Percentiles rank a stretch among this genome's conserved stretches.
These are phyloP conservation scores for Phytophthora pseudosyringae DNA, from an alignment of 352 stramenopile species.

Conservation along the genomic window DNA sequence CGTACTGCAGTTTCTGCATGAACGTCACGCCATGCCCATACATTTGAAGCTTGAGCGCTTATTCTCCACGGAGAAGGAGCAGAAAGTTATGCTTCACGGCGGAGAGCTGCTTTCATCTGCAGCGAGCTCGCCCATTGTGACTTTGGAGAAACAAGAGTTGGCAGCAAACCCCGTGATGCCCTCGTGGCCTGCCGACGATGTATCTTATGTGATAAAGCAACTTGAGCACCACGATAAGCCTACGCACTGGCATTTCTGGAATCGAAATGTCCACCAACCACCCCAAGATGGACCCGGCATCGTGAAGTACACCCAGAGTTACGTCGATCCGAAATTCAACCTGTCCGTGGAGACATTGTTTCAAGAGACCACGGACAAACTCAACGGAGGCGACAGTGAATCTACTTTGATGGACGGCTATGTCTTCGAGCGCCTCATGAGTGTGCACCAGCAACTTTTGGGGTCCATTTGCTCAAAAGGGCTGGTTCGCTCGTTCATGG, in stretches of 20 bases:
- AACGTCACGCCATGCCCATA: conserved; percentile 20
- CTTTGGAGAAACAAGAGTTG: background rate
- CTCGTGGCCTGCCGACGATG: conserved; percentile 5
- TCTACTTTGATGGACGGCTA: conserved; percentile 24
- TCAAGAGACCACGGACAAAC: conserved; percentile 16
- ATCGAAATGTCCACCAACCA: conserved; percentile 19
- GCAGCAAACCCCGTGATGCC: background rate
- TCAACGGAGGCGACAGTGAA: conserved; percentile 9
- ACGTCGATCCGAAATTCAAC: conserved; percentile 16
- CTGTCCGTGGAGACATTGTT: conserved; percentile 14
- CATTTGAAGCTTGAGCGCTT: conserved; percentile 22
- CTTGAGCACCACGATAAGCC: conserved; percentile 13
- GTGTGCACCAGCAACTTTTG: conserved; percentile 26
- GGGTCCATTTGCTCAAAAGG: conserved; percentile 21
- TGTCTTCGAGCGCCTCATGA: conserved; percentile 21
- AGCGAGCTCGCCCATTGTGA: background rate
- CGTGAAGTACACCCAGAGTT: conserved; percentile 19
- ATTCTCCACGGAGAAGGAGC: conserved; percentile 25
- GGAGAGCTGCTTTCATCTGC: conserved; percentile 16
- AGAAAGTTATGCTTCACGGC: conserved; percentile 28
- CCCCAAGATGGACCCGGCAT: background rate
- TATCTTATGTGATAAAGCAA: conserved; percentile 20
- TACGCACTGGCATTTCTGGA: conserved; percentile 19
- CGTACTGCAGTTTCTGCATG: conserved; percentile 31
- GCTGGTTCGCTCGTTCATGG: conserved; percentile 18